Evolutionary conservation across 176 grass and related monocot species (phyloP), one percentile per base, ranked within the genome.

Genomic region (Oryza longistaminata): DNA sequence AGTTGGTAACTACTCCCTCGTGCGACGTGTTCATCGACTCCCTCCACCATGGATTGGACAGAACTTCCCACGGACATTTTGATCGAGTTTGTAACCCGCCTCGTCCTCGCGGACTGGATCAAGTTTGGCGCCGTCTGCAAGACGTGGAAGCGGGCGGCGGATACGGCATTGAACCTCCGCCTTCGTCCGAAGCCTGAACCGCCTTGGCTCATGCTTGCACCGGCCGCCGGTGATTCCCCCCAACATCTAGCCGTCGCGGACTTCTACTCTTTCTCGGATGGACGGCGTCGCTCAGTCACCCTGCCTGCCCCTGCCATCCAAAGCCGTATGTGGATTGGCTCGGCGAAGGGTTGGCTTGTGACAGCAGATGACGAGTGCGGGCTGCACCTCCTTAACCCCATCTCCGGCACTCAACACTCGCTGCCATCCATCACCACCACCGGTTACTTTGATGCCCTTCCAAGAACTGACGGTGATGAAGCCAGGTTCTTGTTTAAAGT

Each of bases 331-430:
- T 73, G 71, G 43, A 11, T 81, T 11, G 79, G 66, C 19, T 81
- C 66, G 2, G 33, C 79, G 27, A 14, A 26, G 4, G 46, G 66
- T 12, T 70, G 66, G 66, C 46, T 70, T 4, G 46, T 70, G 66
- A 66, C 53, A 19, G 37, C 43, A 45, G 82, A 85, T 14, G 61
- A 49, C 11, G 31, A 33, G 37, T 78, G 58, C 52, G 3, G 19
- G 0, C 43, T 70, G 29, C 64, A 70, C 31, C 67, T 85, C 73
- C 83, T 85, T 34, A 76, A 85, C 42, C 67, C 69, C n/a, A 21
- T 85, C 29, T 66, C 58, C 7, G 55, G 61, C 13, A 12, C n/a
- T 19, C 65, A 85, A 64, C 44, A 24, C 70, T 37, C 70, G 13
- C 40, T 84, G 42, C 69, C 73, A 15, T 58, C 34, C 71, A 73